A percentile compares a stretch with the other conserved stretches of the same genome.
Conservation (phyloP, 1,284 basidiomycete genomes). For the Rugosomyces carneus region DNA sequence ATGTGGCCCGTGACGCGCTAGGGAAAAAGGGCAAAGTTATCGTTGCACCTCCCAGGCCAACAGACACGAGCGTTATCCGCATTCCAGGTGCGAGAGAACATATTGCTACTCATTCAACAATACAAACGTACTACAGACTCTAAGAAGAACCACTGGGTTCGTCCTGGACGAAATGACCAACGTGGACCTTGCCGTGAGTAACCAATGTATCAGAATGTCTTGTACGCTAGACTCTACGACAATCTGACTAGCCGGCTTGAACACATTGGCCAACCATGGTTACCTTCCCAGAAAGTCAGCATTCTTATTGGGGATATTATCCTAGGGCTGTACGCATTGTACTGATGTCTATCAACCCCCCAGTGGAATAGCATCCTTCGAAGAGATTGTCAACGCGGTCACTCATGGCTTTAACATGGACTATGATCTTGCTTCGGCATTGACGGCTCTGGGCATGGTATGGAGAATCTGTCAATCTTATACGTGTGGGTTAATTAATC, state of each 20-base stretch:
- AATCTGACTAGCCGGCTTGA: conserved; percentile 9
- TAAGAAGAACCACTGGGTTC: conserved; percentile 10
- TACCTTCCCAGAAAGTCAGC: conserved; percentile 15
- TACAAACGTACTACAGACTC: conserved; percentile 1
- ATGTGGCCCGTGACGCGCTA: not conserved
- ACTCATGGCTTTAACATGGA: conserved; percentile 14
- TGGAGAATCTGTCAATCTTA: not conserved
- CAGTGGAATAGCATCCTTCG: conserved; percentile 13
- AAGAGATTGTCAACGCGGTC: conserved; percentile 10
- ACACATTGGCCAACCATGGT: conserved; percentile 15
- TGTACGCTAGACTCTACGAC: not conserved
- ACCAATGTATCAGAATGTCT: not conserved
- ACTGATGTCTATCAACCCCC: not conserved
- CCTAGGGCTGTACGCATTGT: not conserved
- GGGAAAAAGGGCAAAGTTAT: conserved; percentile 7
- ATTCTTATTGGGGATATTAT: no score
- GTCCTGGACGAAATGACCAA: conserved; percentile 7
- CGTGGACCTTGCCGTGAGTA: conserved; percentile 15
- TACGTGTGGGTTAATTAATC: not conserved
- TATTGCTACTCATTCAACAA: not conserved
- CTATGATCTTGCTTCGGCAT: conserved; percentile 13
- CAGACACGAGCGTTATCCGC: conserved; percentile 6
- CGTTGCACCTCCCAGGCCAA: conserved; percentile 10
- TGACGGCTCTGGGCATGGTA: conserved; percentile 14
- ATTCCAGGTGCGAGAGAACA: conserved; percentile 9